Base-by-base conservation (phyloP, 768 basidiomycete genomes). In the Brasilioporus rufonigricans region DNA sequence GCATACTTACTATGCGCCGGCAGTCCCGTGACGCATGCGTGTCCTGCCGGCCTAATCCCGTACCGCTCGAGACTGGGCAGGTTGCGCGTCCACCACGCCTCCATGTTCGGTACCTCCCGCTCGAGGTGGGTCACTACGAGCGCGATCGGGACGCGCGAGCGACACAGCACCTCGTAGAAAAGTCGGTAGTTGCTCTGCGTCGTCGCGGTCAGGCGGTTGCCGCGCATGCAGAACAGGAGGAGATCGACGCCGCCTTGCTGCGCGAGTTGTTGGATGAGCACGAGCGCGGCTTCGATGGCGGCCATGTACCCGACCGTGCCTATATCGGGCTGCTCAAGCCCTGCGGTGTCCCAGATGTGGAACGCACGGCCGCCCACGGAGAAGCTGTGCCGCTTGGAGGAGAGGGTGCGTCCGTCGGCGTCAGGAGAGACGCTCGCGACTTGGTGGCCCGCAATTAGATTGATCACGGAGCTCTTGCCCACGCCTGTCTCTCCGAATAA, bases 401-500 rank as follows among this genome's bases (percentile, higher is more conserved):
- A 38, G 23, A 77, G 58, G 0, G 79, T 78, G 46, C 70, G 71
- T 0, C 74, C 76, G 0, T 53, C 27, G 3, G 70, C 62, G 3
- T 65, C 58, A 19, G 62, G 44, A 21, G 67, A 67, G 48, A 62
- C 35, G 18, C 33, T 41, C 2, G 67, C 67, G 36, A 67, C 43
- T 1, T 27, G 16, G 19, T 12, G 35, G 4, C 67, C 68, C 5
- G 68, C 69, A 19, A 69, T 60, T 48, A 71, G 12, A 50, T 69
- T 69, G 57, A 71, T 61, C 27, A 29, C n/a, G 0, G 67, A 69
- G 52, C 65, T 71, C 58, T 67, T 71, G 32, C 68, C 68, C 0
- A 65, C 53, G 16, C 77, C 74, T 0, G 73, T 71, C 56, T 77
- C 75, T 10, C 77, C 77, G 40, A 77, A 77, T n/a, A 79, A 40